Evolutionary conservation across 805 yeast species (phyloP).

Genomic region (Ogataea pilisensis): DNA sequence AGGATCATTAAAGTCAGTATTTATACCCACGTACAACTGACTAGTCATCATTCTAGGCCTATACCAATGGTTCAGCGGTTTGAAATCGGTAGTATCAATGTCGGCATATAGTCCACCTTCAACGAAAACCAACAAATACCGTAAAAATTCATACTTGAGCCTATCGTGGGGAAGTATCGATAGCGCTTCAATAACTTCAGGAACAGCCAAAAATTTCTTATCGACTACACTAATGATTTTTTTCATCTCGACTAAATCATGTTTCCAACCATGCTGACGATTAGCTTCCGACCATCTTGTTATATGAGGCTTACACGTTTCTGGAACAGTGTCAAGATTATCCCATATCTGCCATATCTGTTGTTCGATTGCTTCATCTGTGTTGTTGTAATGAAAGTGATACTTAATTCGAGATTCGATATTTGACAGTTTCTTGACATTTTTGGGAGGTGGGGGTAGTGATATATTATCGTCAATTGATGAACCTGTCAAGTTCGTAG

Average conservation of each 20-base stretch:
- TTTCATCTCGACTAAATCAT: slow-evolving; percentile 4
- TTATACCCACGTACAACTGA: slow-evolving; percentile 19
- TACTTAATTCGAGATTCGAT: slow-evolving; percentile 15
- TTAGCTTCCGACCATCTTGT: slow-evolving; percentile 14
- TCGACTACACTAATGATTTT: slow-evolving; percentile 9
- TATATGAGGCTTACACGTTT: slow-evolving; percentile 2
- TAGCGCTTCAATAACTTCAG: slow-evolving; percentile 45
- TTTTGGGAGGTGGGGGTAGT: not conserved
- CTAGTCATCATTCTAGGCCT: slow-evolving; percentile 7
- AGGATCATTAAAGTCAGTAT: slow-evolving; percentile 16
- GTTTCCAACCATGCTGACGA: slow-evolving; percentile 6
- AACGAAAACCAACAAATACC: slow-evolving; percentile 44
- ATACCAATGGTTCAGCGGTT: slow-evolving; percentile 32
- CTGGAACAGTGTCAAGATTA: slow-evolving; percentile 6
- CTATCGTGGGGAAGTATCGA: slow-evolving; percentile 44
- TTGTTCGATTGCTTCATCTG: slow-evolving; percentile 10
- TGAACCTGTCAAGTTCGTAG: not conserved
- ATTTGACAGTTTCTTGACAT: slow-evolving; percentile 10
- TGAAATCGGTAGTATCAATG: slow-evolving; percentile 46
- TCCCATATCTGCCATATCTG: slow-evolving; percentile 16
- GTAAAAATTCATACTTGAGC: slow-evolving; percentile 45
- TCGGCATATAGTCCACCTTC: slow-evolving; percentile 56
- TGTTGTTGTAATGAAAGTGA: slow-evolving; percentile 13
- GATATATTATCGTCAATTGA: not conserved
- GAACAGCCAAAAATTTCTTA: slow-evolving; percentile 24